Conservation (phyloP, 1,139 yeast species). For the Hanseniaspora uvarum region DNA sequence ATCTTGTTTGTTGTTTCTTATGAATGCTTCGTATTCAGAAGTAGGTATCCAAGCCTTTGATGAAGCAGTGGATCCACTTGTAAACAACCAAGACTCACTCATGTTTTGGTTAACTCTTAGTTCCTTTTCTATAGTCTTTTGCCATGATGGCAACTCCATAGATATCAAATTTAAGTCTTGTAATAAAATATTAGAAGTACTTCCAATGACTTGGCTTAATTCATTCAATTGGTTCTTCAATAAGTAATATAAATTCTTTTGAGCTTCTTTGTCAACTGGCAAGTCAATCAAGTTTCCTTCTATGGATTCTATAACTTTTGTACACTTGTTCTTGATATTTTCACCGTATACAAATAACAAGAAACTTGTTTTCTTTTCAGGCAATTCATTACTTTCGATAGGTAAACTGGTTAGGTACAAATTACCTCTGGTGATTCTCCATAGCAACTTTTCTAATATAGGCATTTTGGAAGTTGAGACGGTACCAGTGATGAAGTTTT, state of each 20-base stretch:
- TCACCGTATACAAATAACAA: conserved; percentile 85
- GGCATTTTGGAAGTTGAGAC: conserved; percentile 61
- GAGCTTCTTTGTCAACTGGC: conserved; percentile 45
- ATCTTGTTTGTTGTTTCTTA: conserved; percentile 36
- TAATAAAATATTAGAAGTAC: conserved; percentile 58
- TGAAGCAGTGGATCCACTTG: conserved; percentile 55
- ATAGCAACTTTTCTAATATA: conserved; percentile 72
- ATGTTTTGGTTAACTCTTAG: conserved; percentile 63
- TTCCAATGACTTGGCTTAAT: conserved; percentile 57
- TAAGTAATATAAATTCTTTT: conserved; percentile 50
- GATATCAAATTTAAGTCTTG: conserved; percentile 72
- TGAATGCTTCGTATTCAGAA: conserved; percentile 41
- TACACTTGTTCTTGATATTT: conserved; percentile 53
- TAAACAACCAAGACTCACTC: conserved; percentile 66
- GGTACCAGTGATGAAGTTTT: conserved; percentile 71
- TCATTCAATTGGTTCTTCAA: conserved; percentile 52
- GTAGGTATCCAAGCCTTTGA: conserved; percentile 97
- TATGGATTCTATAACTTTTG: conserved; percentile 67
- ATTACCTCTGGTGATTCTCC: conserved; percentile 91
- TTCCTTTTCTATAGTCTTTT: conserved; percentile 58
- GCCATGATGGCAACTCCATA: conserved; percentile 59
- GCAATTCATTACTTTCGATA: conserved; percentile 48
- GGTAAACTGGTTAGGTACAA: conserved; percentile 64
- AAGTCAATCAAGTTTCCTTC: conserved; percentile 70
- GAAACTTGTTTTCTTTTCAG: conserved; percentile 62